These are phyloP conservation scores for Thalassia testudinum DNA, from an alignment of 116 monocot genomes.

Conservation along the genomic window DNA sequence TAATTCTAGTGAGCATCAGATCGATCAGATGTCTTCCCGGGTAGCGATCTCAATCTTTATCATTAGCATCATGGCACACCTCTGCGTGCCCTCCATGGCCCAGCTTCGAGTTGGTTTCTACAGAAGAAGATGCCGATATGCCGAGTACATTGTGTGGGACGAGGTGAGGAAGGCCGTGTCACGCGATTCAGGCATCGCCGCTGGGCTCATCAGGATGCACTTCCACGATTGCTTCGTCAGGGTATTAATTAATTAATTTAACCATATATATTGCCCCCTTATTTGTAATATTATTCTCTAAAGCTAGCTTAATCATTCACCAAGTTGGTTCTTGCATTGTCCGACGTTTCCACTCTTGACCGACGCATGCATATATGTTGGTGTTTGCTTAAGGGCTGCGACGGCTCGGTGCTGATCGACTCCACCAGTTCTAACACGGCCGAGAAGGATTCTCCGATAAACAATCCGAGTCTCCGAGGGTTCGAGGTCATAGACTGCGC, in stretches of 20 bases:
- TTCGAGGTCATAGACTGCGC: conserved; percentile 30
- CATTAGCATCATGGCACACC: too few species aligned
- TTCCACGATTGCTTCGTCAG: conserved; percentile 23
- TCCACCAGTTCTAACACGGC: conserved; percentile 2
- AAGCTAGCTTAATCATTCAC: too few species aligned
- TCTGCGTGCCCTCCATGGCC: too few species aligned
- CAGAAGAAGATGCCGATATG: conserved; percentile 9
- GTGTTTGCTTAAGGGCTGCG: conserved; percentile 9
- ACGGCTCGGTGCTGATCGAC: conserved; percentile 28
- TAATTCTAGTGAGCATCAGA: too few species aligned
- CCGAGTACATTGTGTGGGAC: conserved; percentile 9
- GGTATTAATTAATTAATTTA: background rate
- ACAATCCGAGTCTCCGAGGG: conserved; percentile 23
- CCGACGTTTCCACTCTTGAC: too few species aligned
- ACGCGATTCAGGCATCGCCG: conserved; percentile 6
- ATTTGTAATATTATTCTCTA: too few species aligned
- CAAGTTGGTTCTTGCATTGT: background rate
- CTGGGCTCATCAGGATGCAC: conserved; percentile 25
- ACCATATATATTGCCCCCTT: background rate
- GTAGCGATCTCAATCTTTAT: too few species aligned
- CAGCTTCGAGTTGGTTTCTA: too few species aligned
- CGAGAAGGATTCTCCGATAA: conserved; percentile 11
- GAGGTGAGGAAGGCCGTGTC: conserved; percentile 3
- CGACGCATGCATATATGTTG: too few species aligned
- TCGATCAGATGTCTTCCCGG: too few species aligned